phyloP scores from a whole-genome alignment of 371 early-diverging fungal species.

The Thermomucor indicae-seudaticae region DNA sequence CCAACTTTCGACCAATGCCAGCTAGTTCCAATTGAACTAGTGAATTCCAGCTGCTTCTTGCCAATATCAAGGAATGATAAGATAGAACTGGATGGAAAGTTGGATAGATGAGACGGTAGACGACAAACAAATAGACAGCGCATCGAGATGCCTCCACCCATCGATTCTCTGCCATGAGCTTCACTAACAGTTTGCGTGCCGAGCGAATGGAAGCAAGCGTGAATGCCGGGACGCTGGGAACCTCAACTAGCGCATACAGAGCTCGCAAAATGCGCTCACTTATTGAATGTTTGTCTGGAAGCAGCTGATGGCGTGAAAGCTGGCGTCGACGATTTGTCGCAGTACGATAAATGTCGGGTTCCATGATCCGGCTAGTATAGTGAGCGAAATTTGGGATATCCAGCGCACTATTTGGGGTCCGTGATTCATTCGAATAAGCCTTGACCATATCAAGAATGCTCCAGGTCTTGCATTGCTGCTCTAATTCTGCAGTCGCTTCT shows the following conservation, averaged over 20 bases:
- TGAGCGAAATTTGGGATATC: conserved; percentile 30
- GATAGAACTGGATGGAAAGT: conserved; percentile 64
- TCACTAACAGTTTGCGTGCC: conserved; percentile 15
- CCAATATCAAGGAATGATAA: conserved; percentile 60
- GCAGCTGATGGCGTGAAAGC: not conserved
- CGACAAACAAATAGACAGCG: conserved; percentile 56
- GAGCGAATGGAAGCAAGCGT: conserved; percentile 18
- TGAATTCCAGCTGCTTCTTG: conserved; percentile 65
- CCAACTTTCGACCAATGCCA: conserved; percentile 35
- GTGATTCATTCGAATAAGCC: conserved; percentile 1
- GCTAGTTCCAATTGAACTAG: conserved; percentile 42
- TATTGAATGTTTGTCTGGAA: not conserved
- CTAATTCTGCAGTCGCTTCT: not conserved
- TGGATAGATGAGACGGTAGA: conserved; percentile 68
- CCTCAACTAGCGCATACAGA: conserved; percentile 12
- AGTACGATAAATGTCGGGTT: conserved; percentile 26
- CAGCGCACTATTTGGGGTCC: conserved; percentile 17
- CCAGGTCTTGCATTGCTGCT: conserved; percentile 23
- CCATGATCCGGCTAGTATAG: conserved; percentile 23
- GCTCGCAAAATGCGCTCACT: conserved; percentile 8
- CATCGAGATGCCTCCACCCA: conserved; percentile 53
- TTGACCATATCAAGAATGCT: conserved; percentile 28
- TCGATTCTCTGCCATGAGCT: conserved; percentile 19
- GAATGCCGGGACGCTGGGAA: conserved; percentile 27
- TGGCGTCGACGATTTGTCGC: conserved; percentile 3